A percentile compares a stretch with the other conserved stretches of the same genome.
Evolutionary conservation across 345 rosid species (phyloP).

Genomic region (Anastatica hierochuntica): DNA sequence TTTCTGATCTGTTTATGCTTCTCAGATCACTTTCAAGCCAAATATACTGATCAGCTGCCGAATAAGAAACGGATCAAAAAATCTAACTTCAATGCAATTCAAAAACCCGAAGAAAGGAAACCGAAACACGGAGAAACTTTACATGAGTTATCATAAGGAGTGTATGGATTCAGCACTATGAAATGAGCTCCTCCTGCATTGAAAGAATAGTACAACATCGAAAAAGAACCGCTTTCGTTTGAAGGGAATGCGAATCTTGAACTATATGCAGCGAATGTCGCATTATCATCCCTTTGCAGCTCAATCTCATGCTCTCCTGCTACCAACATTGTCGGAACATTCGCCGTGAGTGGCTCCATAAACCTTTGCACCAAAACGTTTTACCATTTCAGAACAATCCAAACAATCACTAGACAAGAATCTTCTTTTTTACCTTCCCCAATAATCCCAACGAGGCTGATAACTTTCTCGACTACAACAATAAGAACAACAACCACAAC

Average conservation of each 20-base stretch:
- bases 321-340: slow-evolving; percentile 67
- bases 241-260: slow-evolving; percentile 73
- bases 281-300: slow-evolving; percentile 37
- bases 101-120: no score
- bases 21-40: slow-evolving; percentile 71
- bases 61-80: background rate
- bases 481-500: slow-evolving; percentile 11
- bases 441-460: slow-evolving; percentile 97
- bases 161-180: slow-evolving; percentile 56
- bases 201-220: slow-evolving; percentile 71
- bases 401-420: background rate
- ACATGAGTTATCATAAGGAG: slow-evolving; percentile 44
- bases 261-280: slow-evolving; percentile 53
- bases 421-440: slow-evolving; percentile 74
- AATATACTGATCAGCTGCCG: slow-evolving; percentile 60
- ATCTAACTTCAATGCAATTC: no score
- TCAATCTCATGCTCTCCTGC: slow-evolving; percentile 79
- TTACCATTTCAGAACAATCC: background rate
- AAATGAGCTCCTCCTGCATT: slow-evolving; percentile 80
- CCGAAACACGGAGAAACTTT: slow-evolving; percentile 14
- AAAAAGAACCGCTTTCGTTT: slow-evolving; percentile 48
- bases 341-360: slow-evolving; percentile 61
- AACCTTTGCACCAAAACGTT: slow-evolving; percentile 37
- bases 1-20: slow-evolving; percentile 47
- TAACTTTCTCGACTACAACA: slow-evolving; percentile 32